Percentiles rank a stretch among this genome's conserved stretches.
Conservation (phyloP, 2,329 filamentous ascomycete genomes). For the Helminthosporium solani region DNA sequence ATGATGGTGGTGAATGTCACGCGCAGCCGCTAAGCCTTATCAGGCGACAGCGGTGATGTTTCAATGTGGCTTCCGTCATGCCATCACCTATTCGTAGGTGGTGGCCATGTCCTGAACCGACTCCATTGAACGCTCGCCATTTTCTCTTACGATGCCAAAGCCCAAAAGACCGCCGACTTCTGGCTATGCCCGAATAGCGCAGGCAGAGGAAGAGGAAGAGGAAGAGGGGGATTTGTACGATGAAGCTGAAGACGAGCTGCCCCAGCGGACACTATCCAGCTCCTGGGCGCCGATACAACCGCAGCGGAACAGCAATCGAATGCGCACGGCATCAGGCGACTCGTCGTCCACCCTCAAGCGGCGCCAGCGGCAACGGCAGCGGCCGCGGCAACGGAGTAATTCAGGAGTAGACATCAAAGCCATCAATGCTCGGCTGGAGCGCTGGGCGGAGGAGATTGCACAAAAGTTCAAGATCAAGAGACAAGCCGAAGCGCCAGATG, state of each 20-base stretch:
- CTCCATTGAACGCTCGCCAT: slow-evolving; percentile 16
- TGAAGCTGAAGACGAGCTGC: slow-evolving; percentile 43
- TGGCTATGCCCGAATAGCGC: slow-evolving; percentile 55
- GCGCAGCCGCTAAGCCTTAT: not conserved
- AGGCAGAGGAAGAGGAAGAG: slow-evolving; percentile 54
- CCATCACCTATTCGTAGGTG: too few relatives aligned
- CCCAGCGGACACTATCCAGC: slow-evolving; percentile 40
- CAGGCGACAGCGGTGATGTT: not conserved
- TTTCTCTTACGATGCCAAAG: slow-evolving; percentile 32
- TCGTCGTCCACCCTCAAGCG: slow-evolving; percentile 36
- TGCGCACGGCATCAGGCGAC: slow-evolving; percentile 35
- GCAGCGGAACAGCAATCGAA: slow-evolving; percentile 47
- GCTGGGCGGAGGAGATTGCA: slow-evolving; percentile 97
- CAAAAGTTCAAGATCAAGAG: slow-evolving; percentile 90
- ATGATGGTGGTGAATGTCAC: too few relatives aligned
- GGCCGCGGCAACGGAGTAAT: slow-evolving; percentile 63
- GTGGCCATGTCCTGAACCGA: too few relatives aligned
- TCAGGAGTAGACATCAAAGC: slow-evolving; percentile 96
- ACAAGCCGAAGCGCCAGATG: slow-evolving; percentile 69
- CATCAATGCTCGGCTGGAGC: slow-evolving; percentile 91
- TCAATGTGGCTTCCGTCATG: slow-evolving; percentile 24
- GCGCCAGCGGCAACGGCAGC: too few relatives aligned
- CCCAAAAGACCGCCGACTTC: slow-evolving; percentile 47
- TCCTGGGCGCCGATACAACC: slow-evolving; percentile 52
- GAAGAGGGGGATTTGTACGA: slow-evolving; percentile 48